Percentiles rank a stretch among this genome's conserved stretches.
phyloP scores from a whole-genome alignment of 176 grass and related monocot genomes.

The Oryza rufipogon region DNA sequence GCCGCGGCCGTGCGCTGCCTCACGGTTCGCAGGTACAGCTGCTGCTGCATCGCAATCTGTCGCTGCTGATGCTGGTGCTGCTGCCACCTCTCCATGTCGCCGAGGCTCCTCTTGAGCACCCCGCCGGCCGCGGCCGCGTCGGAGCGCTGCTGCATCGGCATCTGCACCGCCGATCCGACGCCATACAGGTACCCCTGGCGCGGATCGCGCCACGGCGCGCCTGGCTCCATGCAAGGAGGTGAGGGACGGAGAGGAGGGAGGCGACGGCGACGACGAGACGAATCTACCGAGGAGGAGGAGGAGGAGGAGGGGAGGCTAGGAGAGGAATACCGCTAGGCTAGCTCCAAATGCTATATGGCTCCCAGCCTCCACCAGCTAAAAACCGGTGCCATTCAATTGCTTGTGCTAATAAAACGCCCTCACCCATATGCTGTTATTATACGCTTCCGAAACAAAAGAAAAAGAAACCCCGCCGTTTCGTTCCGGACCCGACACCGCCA shows the following conservation, averaged over 20 bases:
- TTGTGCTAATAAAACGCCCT: slow-evolving; percentile 31
- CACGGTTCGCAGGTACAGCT: slow-evolving; percentile 60
- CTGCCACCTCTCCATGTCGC: slow-evolving; percentile 77
- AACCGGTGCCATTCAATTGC: slow-evolving; percentile 57
- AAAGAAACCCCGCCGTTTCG: slow-evolving; percentile 7
- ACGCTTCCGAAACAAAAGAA: not conserved
- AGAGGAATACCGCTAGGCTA: slow-evolving; percentile 26
- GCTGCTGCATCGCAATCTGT: slow-evolving; percentile 61
- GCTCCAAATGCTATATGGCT: slow-evolving; percentile 39
- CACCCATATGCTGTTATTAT: not conserved
- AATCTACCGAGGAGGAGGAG: slow-evolving; percentile 35
- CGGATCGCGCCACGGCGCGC: slow-evolving; percentile 75
- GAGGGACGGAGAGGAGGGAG: slow-evolving; percentile 1
- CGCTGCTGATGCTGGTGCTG: slow-evolving; percentile 61
- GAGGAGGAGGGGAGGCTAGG: not conserved
- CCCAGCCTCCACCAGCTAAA: slow-evolving; percentile 47
- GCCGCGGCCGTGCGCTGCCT: slow-evolving; percentile 58
- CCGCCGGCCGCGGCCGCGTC: slow-evolving; percentile 47
- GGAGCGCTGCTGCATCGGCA: slow-evolving; percentile 50
- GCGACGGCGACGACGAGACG: slow-evolving; percentile 31
- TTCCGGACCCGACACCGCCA: slow-evolving; percentile 47
- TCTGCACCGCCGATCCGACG: slow-evolving; percentile 53
- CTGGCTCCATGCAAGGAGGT: slow-evolving; percentile 62
- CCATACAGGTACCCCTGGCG: slow-evolving; percentile 55
- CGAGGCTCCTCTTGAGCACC: slow-evolving; percentile 69